Conservation (phyloP, 352 stramenopile genomes). For the Pythium guiyangense region DNA sequence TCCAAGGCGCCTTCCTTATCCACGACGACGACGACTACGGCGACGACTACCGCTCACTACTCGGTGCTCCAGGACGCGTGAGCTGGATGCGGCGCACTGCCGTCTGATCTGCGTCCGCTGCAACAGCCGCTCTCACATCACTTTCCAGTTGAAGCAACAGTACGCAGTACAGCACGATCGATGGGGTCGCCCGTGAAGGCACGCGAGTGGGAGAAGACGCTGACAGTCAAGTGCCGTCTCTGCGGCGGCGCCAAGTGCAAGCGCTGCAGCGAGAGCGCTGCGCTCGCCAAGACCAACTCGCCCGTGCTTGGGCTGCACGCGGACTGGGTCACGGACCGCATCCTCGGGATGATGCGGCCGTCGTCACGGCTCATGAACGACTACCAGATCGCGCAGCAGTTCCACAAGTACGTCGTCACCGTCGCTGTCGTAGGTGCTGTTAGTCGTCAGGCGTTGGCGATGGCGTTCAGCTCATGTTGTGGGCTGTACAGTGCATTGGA, state of each 20-base stretch:
- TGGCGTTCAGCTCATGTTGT: too few species aligned
- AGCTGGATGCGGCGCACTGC: conserved; percentile 1
- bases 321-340: conserved; percentile 84
- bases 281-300: conserved; percentile 65
- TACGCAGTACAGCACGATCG: not conserved
- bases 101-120: not conserved
- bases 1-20: too few species aligned
- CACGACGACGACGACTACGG: too few species aligned
- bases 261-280: conserved; percentile 76
- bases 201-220: conserved; percentile 77
- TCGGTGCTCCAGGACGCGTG: not conserved
- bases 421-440: too few species aligned
- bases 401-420: conserved; percentile 47
- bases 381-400: conserved; percentile 77
- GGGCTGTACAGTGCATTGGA: too few species aligned
- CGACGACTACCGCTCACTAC: too few species aligned
- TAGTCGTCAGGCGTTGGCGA: too few species aligned
- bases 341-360: conserved; percentile 89
- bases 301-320: conserved; percentile 77
- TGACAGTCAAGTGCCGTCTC: conserved; percentile 82
- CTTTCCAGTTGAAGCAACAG: not conserved
- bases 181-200: conserved; percentile 75
- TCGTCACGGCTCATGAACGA: conserved; percentile 79
- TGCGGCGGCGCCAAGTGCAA: conserved; percentile 87
- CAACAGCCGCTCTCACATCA: not conserved